Conservation (phyloP, 306 rosid species). For the Citrullus mucosospermus region DNA sequence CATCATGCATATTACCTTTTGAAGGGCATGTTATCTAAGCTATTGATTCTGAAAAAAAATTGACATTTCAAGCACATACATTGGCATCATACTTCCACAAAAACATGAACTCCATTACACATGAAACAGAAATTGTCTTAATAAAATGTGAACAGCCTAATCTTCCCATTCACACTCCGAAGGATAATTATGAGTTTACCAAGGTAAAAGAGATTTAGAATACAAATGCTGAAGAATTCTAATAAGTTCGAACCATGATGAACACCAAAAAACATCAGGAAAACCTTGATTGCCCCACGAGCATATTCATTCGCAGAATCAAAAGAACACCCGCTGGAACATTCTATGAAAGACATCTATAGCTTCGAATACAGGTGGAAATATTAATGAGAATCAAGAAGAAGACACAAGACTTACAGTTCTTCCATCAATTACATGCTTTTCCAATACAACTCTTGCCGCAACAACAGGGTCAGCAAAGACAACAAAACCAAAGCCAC, state of each 20-base stretch:
- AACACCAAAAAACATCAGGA: not conserved
- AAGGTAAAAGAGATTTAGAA: not conserved
- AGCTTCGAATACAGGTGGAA: not conserved
- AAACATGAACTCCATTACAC: not conserved
- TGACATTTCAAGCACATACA: not conserved
- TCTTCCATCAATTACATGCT: constrained; percentile 89
- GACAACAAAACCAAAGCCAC: constrained; percentile 90
- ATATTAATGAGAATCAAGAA: not conserved
- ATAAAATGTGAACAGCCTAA: not conserved
- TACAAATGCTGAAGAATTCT: not conserved
- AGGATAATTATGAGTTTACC: not conserved
- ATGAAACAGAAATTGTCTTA: not conserved
- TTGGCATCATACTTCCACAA: not conserved
- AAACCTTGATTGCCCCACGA: not conserved
- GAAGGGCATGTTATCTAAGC: not conserved
- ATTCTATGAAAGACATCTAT: not conserved
- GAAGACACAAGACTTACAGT: constrained; percentile 42
- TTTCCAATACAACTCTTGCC: constrained; percentile 62
- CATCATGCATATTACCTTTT: not conserved
- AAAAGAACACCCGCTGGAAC: not conserved
- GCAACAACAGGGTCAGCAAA: constrained; percentile 80
- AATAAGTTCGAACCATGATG: not conserved
- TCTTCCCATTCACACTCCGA: not conserved
- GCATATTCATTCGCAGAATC: not conserved
- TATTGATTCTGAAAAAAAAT: not conserved